These are phyloP conservation scores for Meyerozyma carpophila DNA, from an alignment of 1,139 yeast species.

Conservation along the genomic window DNA sequence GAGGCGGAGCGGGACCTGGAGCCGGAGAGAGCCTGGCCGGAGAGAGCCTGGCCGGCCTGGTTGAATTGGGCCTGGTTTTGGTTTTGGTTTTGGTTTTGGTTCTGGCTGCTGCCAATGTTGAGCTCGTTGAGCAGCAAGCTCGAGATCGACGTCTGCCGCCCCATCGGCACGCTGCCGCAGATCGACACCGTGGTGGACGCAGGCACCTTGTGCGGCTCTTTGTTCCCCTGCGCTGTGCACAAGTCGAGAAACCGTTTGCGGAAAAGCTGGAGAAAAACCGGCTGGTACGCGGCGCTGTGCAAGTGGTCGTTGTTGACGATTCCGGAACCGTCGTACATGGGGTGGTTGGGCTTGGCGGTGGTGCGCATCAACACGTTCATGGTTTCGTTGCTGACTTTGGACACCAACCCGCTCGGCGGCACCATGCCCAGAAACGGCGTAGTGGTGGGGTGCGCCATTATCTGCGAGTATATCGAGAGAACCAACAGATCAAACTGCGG, in stretches of 20 bases:
- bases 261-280: constrained; percentile 39
- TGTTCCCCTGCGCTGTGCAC: constrained; percentile 22
- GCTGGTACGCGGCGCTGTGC: constrained; percentile 29
- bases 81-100: constrained; percentile 1
- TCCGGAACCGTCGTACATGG: constrained; percentile 29
- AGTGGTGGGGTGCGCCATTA: constrained; percentile 40
- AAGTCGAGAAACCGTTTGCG: constrained; percentile 39
- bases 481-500: constrained; percentile 34
- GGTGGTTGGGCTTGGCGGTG: constrained; percentile 12
- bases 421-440: constrained; percentile 40
- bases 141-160: constrained; percentile 33
- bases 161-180: constrained; percentile 7
- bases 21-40: constrained; percentile 9
- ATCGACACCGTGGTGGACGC: constrained; percentile 22
- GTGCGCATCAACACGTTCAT: constrained; percentile 22
- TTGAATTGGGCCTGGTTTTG: too few species aligned
- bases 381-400: constrained; percentile 41
- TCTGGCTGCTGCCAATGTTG: constrained; percentile 20
- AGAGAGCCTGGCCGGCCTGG: too few species aligned
- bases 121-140: constrained; percentile 39
- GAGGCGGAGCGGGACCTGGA: constrained; percentile 21
- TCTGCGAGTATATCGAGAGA: constrained; percentile 28
- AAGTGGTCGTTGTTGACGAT: constrained; percentile 30
- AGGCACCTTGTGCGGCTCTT: constrained; percentile 15
- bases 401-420: constrained; percentile 43